Conservation (phyloP, 768 basidiomycete genomes). For the Naganishia vaughanmartiniae region DNA sequence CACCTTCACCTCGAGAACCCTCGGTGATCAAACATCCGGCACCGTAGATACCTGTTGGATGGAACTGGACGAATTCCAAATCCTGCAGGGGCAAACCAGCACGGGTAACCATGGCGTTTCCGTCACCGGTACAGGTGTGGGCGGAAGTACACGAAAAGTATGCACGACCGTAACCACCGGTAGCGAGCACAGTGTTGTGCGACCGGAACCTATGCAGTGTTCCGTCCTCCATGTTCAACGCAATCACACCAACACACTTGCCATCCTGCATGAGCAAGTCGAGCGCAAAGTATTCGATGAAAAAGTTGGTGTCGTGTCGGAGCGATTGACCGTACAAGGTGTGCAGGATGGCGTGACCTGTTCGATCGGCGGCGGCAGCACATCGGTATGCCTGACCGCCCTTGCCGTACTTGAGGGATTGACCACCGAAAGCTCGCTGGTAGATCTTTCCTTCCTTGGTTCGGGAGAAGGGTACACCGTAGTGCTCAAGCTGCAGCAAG, state of each 20-base stretch:
- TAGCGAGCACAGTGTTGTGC: conserved; percentile 97
- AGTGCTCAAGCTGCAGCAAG: conserved; percentile 82
- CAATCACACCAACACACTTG: conserved; percentile 98
- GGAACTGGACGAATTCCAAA: conserved; percentile 99
- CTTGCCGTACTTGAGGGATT: conserved; percentile 93
- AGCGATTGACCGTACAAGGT: conserved; percentile 99
- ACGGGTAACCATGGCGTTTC: conserved; percentile 96
- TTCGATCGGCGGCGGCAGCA: conserved; percentile 96
- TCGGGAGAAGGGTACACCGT: conserved; percentile 95
- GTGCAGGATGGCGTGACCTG: conserved; percentile 96
- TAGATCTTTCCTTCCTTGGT: conserved; percentile 99
- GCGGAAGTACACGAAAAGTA: conserved; percentile 98
- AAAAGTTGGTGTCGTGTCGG: conserved; percentile 98
- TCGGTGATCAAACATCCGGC: conserved; percentile 99
- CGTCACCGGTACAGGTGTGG: conserved; percentile 98
- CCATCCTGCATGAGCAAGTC: conserved; percentile 98
- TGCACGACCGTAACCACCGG: conserved; percentile 94
- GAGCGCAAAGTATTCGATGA: conserved; percentile 99
- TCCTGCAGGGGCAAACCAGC: conserved; percentile 96
- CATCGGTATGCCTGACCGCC: conserved; percentile 99
- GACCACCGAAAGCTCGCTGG: conserved; percentile 98
- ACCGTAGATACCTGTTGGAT: conserved; percentile 98
- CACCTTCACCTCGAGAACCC: conserved; percentile 98
- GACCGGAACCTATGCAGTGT: conserved; percentile 97
- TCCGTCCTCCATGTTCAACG: conserved; percentile 99